These are phyloP conservation scores for Aschersonia sp. DNA, from an alignment of 2,329 filamentous ascomycete species.

Conservation along the genomic window DNA sequence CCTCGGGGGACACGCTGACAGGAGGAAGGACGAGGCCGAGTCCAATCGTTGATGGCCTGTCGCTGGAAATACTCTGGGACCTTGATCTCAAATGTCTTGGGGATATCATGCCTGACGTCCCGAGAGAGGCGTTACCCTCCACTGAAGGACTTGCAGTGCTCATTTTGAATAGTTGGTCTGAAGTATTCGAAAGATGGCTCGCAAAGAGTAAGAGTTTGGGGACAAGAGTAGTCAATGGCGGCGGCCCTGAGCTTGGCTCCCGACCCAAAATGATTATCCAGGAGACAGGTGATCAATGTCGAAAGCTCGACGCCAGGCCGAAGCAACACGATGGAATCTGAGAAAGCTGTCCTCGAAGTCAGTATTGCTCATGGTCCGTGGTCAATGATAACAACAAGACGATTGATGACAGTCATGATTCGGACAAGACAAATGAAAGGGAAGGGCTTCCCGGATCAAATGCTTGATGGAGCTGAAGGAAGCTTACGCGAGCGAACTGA, in stretches of 20 bases:
- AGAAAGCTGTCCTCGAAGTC: neutral
- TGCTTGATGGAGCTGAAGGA: neutral
- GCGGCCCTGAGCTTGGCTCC: neutral
- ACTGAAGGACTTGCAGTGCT: conserved; percentile 6
- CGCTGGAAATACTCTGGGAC: conserved; percentile 55
- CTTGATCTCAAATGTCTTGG: conserved; percentile 27
- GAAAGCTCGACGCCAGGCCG: neutral
- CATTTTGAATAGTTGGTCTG: neutral
- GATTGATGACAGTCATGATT: neutral
- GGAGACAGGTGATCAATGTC: neutral
- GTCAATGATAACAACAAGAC: neutral
- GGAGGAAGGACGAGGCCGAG: conserved; percentile 52
- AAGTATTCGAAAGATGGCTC: too few relatives aligned
- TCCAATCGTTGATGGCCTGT: conserved; percentile 47
- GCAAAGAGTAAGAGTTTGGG: too few relatives aligned
- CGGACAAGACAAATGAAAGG: neutral
- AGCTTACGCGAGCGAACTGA: neutral
- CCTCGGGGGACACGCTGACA: conserved; percentile 53
- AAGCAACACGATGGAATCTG: neutral
- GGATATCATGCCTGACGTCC: conserved; percentile 16
- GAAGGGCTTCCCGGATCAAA: neutral
- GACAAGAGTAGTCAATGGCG: neutral
- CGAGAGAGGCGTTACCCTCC: neutral
- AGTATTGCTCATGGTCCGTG: neutral
- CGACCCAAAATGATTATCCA: neutral